These are phyloP conservation scores for Debaryomyces fabryi DNA, from an alignment of 1,139 yeast species.

Conservation along the genomic window DNA sequence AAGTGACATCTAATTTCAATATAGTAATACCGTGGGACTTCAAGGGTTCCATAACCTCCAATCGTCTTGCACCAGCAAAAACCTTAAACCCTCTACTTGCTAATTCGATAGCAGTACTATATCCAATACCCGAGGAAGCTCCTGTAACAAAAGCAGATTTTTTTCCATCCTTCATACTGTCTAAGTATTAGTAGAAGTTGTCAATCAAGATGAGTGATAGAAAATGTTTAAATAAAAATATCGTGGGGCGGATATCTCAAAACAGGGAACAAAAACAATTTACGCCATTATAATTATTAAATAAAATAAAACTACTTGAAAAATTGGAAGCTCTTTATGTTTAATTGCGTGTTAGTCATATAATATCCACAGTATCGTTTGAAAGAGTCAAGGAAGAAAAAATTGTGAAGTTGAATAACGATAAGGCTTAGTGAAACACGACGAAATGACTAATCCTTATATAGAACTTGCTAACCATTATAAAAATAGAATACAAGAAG, in stretches of 20 bases:
- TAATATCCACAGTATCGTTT: too few species aligned
- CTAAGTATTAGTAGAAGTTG: neutral
- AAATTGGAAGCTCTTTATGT: too few species aligned
- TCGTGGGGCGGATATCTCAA: neutral
- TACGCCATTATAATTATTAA: neutral
- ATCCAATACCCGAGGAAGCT: slow-evolving; percentile 43
- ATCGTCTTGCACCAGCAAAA: slow-evolving; percentile 64
- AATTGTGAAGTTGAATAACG: neutral
- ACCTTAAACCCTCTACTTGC: slow-evolving; percentile 32
- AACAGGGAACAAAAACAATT: neutral
- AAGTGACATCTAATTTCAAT: slow-evolving; percentile 41
- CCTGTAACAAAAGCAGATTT: slow-evolving; percentile 34
- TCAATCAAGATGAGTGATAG: neutral
- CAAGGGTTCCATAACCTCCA: slow-evolving; percentile 54
- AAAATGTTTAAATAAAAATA: neutral
- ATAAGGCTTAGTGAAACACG: too few species aligned
- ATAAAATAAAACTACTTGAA: too few species aligned
- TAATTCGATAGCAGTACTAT: slow-evolving; percentile 30
- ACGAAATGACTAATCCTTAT: neutral
- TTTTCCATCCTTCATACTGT: neutral
- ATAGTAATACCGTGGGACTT: slow-evolving; percentile 31
- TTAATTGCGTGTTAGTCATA: too few species aligned
- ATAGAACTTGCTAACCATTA: neutral
- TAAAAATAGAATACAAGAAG: neutral
- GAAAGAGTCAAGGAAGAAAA: too few species aligned